A percentile compares a stretch with the other conserved stretches of the same genome.
These are phyloP conservation scores for Leptodermis oblonga DNA, from an alignment of 257 asterid species.

Conservation along the genomic window DNA sequence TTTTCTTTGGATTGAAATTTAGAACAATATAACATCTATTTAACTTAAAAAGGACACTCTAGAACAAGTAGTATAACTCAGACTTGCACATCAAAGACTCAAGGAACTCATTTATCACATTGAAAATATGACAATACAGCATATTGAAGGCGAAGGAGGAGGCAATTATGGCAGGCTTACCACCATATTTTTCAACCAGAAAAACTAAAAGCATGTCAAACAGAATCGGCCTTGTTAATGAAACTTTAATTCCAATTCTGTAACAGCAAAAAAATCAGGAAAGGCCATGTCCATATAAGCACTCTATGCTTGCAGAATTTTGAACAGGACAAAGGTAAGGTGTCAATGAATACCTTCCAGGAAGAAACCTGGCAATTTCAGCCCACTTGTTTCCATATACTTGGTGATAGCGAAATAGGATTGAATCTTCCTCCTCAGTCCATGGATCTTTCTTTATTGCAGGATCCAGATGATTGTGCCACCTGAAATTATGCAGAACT, in stretches of 20 bases:
- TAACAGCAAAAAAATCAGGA: neutral
- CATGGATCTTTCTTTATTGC: slow-evolving; percentile 67
- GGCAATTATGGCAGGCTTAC: neutral
- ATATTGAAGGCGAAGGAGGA: neutral
- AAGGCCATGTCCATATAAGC: neutral
- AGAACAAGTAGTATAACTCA: neutral
- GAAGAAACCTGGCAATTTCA: slow-evolving; percentile 66
- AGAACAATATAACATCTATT: neutral
- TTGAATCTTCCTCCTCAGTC: slow-evolving; percentile 61
- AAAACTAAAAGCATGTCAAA: neutral
- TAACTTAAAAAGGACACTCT: neutral
- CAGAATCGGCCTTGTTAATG: neutral
- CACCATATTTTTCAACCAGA: neutral
- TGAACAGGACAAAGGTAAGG: neutral
- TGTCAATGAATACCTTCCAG: slow-evolving; percentile 61
- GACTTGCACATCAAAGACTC: neutral
- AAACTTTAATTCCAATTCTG: neutral
- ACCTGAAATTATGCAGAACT: slow-evolving; percentile 38
- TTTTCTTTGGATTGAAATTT: neutral
- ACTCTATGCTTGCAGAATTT: neutral
- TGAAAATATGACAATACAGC: neutral
- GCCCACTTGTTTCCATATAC: slow-evolving; percentile 78
- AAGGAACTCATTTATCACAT: neutral
- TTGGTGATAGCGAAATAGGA: slow-evolving; percentile 48
- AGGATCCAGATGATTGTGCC: slow-evolving; percentile 89